Conservation (phyloP, 2,329 filamentous ascomycete species). For the Fusarium albidum region DNA sequence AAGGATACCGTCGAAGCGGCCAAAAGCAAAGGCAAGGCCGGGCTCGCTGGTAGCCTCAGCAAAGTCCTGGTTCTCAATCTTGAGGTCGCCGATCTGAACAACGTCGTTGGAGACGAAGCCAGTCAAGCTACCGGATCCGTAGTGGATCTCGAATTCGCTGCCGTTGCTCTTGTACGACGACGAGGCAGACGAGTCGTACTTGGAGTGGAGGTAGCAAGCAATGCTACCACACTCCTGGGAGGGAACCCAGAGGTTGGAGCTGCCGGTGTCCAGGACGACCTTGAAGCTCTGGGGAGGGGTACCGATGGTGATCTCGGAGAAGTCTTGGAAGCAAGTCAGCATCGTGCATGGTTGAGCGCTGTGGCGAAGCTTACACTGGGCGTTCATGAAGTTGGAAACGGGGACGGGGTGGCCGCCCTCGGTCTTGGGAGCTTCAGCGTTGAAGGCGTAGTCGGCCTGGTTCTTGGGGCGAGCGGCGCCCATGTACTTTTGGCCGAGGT, state of each 20-base stretch:
- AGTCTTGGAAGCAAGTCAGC: conserved; percentile 68
- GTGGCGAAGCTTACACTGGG: conserved; percentile 78
- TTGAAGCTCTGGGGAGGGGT: conserved; percentile 96
- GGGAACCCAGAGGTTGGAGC: conserved; percentile 99
- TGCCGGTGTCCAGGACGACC: conserved; percentile 97
- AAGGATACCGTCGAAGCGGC: conserved; percentile 95
- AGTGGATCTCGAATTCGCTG: conserved; percentile 88
- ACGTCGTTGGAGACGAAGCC: conserved; percentile 93
- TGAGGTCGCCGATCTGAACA: conserved; percentile 87
- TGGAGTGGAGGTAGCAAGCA: conserved; percentile 96
- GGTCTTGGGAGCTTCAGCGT: conserved; percentile 71
- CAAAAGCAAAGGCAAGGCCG: conserved; percentile 96
- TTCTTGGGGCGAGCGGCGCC: conserved; percentile 70
- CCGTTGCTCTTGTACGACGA: conserved; percentile 96
- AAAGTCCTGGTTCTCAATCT: conserved; percentile 89
- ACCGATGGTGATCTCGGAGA: conserved; percentile 94
- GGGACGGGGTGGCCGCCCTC: conserved; percentile 81
- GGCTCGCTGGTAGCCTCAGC: conserved; percentile 96
- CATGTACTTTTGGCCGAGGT: conserved; percentile 96
- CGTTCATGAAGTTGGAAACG: conserved; percentile 97
- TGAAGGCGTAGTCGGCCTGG: conserved; percentile 82
- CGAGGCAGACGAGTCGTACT: conserved; percentile 92
- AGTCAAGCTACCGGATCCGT: conserved; percentile 92
- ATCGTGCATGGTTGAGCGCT: neutral
- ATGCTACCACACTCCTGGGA: conserved; percentile 91